These are phyloP conservation scores for Phialemonium atrogriseum DNA, from an alignment of 2,329 filamentous ascomycete species.

Conservation along the genomic window DNA sequence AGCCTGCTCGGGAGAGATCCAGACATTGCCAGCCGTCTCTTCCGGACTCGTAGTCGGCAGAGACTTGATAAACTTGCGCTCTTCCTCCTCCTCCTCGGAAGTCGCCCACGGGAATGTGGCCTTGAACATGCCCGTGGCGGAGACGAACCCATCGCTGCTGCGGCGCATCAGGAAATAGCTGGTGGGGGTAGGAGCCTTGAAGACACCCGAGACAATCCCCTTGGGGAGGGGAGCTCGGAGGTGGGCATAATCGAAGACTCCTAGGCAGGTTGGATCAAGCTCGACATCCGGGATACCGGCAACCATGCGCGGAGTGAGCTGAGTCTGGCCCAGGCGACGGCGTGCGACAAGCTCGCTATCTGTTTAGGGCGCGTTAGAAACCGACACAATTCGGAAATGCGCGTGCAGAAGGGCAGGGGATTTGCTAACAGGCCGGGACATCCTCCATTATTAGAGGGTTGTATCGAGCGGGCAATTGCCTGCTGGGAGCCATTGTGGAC, in stretches of 20 bases:
- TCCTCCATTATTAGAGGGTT: slow-evolving; percentile 61
- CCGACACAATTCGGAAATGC: slow-evolving; percentile 8
- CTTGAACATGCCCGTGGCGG: slow-evolving; percentile 88
- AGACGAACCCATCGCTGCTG: slow-evolving; percentile 76
- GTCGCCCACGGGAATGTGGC: slow-evolving; percentile 76
- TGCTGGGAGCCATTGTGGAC: slow-evolving; percentile 28
- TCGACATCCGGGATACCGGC: slow-evolving; percentile 63
- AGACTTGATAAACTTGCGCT: slow-evolving; percentile 78
- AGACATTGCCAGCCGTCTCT: slow-evolving; percentile 93
- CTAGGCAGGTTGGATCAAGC: slow-evolving; percentile 64
- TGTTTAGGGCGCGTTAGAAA: slow-evolving; percentile 22
- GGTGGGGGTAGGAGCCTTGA: slow-evolving; percentile 77
- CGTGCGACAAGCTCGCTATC: slow-evolving; percentile 70
- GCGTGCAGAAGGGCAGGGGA: neutral
- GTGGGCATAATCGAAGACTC: slow-evolving; percentile 92
- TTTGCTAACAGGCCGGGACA: slow-evolving; percentile 50
- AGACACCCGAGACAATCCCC: slow-evolving; percentile 87
- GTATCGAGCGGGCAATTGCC: slow-evolving; percentile 49
- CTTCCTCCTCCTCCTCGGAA: slow-evolving; percentile 61
- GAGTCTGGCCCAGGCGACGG: slow-evolving; percentile 86
- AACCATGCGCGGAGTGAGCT: slow-evolving; percentile 74
- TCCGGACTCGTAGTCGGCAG: slow-evolving; percentile 75
- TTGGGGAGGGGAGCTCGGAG: slow-evolving; percentile 87
- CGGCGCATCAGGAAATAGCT: slow-evolving; percentile 96
- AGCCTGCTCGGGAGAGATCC: slow-evolving; percentile 80